Evolutionary conservation across 495 filamentous ascomycete species (phyloP).

Genomic region (Zalerion maritima): DNA sequence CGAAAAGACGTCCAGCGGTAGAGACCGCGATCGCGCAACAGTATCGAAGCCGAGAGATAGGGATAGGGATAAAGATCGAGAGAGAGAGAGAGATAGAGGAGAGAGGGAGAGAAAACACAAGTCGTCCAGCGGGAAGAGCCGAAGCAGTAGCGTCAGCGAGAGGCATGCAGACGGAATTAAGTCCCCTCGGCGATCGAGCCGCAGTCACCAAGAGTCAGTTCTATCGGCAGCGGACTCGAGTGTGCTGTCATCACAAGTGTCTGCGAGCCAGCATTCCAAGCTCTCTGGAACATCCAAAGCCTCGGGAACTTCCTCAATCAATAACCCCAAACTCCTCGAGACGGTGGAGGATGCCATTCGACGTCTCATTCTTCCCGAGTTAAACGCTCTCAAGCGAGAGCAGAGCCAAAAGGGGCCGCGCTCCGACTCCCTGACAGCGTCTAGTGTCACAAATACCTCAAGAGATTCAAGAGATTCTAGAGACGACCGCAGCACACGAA

Average conservation of each 20-base stretch:
- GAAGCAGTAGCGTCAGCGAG: slow-evolving; percentile 50
- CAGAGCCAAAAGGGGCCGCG: slow-evolving; percentile 49
- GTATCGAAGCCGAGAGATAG: slow-evolving; percentile 17
- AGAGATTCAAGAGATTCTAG: slow-evolving; percentile 38
- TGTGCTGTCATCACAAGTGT: slow-evolving; percentile 56
- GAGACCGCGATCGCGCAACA: slow-evolving; percentile 15
- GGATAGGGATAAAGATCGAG: slow-evolving; percentile 18
- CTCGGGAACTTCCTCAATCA: slow-evolving; percentile 80
- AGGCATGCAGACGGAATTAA: slow-evolving; percentile 42
- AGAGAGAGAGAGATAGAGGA: slow-evolving; percentile 29
- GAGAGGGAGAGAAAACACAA: slow-evolving; percentile 34
- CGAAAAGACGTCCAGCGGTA: slow-evolving; percentile 27
- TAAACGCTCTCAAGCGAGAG: slow-evolving; percentile 80
- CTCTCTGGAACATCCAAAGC: slow-evolving; percentile 58
- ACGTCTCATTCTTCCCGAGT: slow-evolving; percentile 77
- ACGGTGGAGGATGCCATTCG: slow-evolving; percentile 94
- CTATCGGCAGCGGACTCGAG: slow-evolving; percentile 57
- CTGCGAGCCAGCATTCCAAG: slow-evolving; percentile 56
- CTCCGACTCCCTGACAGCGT: slow-evolving; percentile 44
- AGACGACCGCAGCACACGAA: slow-evolving; percentile 26
- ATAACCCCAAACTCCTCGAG: slow-evolving; percentile 88
- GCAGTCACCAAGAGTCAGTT: slow-evolving; percentile 44
- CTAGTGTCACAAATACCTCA: slow-evolving; percentile 42
- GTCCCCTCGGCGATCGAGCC: slow-evolving; percentile 47
- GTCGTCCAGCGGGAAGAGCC: slow-evolving; percentile 29